Conservation (phyloP, 2,329 filamentous ascomycete species). For the Ploettnerulaceae sp. region DNA sequence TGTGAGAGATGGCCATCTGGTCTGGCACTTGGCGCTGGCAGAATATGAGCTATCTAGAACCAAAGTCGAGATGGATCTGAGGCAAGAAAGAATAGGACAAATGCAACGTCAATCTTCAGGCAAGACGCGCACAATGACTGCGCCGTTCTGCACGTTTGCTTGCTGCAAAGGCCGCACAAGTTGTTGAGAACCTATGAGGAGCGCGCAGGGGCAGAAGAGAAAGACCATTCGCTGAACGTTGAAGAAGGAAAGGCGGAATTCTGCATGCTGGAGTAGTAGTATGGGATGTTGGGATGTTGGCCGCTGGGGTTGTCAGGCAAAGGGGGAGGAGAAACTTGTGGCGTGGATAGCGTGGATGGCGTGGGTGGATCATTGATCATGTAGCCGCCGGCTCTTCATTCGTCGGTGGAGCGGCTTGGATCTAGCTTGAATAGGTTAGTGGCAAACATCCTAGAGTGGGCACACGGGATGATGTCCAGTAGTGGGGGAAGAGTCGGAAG, state of each 20-base stretch:
- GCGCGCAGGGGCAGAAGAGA: slow-evolving; percentile 6
- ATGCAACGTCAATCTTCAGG: neutral
- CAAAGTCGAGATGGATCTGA: neutral
- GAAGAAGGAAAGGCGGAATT: slow-evolving; percentile 23
- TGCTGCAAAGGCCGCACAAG: slow-evolving; percentile 17
- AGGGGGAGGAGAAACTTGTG: neutral
- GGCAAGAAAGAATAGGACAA: neutral
- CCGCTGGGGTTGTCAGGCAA: too few species aligned
- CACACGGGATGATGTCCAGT: neutral
- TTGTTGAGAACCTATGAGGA: slow-evolving; percentile 27
- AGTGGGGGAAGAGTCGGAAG: too few species aligned
- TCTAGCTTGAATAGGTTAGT: neutral
- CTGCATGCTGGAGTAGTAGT: slow-evolving; percentile 5
- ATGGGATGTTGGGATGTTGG: slow-evolving; percentile 1
- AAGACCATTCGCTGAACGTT: slow-evolving; percentile 26
- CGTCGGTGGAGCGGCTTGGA: slow-evolving; percentile 25
- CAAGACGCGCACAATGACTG: slow-evolving; percentile 8
- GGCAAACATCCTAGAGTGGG: neutral
- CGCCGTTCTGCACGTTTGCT: slow-evolving; percentile 17
- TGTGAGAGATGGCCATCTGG: neutral
- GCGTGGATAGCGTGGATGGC: neutral
- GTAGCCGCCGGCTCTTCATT: slow-evolving; percentile 29
- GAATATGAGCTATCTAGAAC: neutral
- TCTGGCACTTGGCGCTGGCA: too few species aligned
- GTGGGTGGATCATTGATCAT: too few species aligned